Evolutionary conservation across 208 protist species (phyloP).

Genomic region (Spongospora subterranea): DNA sequence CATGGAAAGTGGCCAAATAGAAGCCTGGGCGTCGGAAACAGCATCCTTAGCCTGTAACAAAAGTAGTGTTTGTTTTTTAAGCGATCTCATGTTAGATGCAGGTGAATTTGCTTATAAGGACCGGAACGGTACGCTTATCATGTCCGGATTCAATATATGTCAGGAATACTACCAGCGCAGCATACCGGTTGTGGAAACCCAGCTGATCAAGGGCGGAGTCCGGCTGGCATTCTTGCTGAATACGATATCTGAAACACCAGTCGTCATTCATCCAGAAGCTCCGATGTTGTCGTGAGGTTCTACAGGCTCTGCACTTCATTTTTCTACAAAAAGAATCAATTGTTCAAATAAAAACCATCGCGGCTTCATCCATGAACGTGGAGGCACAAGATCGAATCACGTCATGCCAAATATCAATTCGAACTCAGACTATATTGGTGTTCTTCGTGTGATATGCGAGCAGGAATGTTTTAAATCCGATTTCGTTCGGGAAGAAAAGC

Average conservation of each 20-base stretch:
- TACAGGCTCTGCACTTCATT: too few species aligned
- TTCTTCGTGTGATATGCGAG: background rate
- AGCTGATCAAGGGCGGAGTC: background rate
- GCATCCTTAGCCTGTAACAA: background rate
- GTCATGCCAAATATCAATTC: background rate
- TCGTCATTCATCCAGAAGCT: too few species aligned
- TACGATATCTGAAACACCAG: too few species aligned
- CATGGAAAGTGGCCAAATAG: background rate
- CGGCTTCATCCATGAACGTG: background rate
- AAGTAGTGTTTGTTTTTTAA: background rate
- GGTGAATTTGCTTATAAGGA: background rate
- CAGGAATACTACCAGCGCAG: background rate
- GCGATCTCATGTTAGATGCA: background rate
- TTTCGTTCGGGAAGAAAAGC: background rate
- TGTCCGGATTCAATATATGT: background rate
- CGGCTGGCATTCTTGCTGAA: background rate
- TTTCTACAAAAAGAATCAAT: too few species aligned
- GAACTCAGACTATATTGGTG: background rate
- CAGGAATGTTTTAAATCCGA: background rate
- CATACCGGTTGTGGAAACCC: background rate
- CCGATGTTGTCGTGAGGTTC: too few species aligned
- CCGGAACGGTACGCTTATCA: background rate
- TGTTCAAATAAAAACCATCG: too few species aligned
- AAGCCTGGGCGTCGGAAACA: background rate
- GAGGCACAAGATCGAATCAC: background rate